Base-by-base conservation (phyloP, 345 rosid species). In the Arabidopsis suecica region DNA sequence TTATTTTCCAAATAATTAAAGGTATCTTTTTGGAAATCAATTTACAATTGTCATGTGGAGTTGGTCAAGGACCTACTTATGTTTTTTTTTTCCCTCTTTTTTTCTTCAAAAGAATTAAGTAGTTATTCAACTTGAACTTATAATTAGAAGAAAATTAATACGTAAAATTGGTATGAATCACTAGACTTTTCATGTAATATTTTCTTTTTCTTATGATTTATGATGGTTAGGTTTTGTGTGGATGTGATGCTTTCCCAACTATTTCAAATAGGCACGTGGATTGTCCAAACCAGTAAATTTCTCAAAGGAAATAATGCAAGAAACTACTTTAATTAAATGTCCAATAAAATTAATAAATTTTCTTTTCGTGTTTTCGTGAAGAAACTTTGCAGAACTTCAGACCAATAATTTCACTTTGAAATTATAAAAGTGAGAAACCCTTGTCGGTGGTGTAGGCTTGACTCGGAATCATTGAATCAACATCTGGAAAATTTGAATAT, bases 161-260 rank as follows among this genome's bases (percentile, higher is more conserved):
- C 54, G 22, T 41, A 20, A 75, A 7, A 40, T 0, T 42, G 48
- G 25, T 32, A 34, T 50, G 11, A 50, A 40, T 34, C 47, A 48
- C 16, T 8, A 50, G 74, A 60, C 14, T 74, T 48, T 59, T 59
- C 34, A 37, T 49, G 8, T 9, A n/a, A n/a, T 1, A 9, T 1
- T n/a, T 10, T 5, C 36, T 67, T 3, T 23, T 11, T 11, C 49
- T 58, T 58, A 18, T 28, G 61, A 34, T 61, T 68, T 45, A 11
- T 61, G 1, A n/a, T 65, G 11, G 57, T 53, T 55, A 63, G 80
- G 75, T 55, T 23, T 63, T 71, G 61, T 71, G 80, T 70, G 76
- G 80, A 57, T 59, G 62, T 71, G 61, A 71, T 64, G 48, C 23
- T 64, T 55, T 71, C 72, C 61, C 67, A 57, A 57, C 47, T 25